Evolutionary conservation across 441 rosid genomes (phyloP).

Genomic region (Jatropha multifida): DNA sequence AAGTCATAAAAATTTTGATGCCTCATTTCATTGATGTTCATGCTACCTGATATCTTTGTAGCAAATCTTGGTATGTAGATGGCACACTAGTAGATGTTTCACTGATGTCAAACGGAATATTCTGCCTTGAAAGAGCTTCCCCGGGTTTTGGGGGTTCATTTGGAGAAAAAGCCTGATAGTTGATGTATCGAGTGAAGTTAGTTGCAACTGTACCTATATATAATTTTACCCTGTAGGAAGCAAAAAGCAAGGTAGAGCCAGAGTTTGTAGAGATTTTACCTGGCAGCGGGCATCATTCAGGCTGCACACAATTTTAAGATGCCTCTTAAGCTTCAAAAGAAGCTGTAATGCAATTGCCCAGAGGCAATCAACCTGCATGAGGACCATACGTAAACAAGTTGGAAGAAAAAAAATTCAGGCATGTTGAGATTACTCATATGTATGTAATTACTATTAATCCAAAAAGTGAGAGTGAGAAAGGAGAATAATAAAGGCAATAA

Average conservation of each 20-base stretch:
- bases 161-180: slow-evolving; percentile 77
- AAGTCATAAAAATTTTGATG: not conserved
- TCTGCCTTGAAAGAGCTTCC: slow-evolving; percentile 76
- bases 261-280: slow-evolving; percentile 39
- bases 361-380: slow-evolving; percentile 67
- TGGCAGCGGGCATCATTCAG: slow-evolving; percentile 96
- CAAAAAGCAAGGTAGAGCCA: not conserved
- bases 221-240: not conserved
- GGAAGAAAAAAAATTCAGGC: not conserved
- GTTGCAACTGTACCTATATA: not conserved
- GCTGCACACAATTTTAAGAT: slow-evolving; percentile 80
- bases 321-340: slow-evolving; percentile 90
- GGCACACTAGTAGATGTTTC: slow-evolving; percentile 56
- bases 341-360: slow-evolving; percentile 87
- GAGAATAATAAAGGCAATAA: not conserved
- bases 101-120: slow-evolving; percentile 59
- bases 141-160: slow-evolving; percentile 77
- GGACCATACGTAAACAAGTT: slow-evolving; percentile 14
- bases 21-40: not conserved
- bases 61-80: slow-evolving; percentile 63
- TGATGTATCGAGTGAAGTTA: slow-evolving; percentile 2
- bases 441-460: not conserved
- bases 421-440: not conserved
- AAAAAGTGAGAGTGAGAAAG: not conserved
- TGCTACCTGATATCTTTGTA: slow-evolving; percentile 80